These are phyloP conservation scores for Nakazawaea wickerhamii DNA, from an alignment of 805 yeast genomes.

Conservation along the genomic window DNA sequence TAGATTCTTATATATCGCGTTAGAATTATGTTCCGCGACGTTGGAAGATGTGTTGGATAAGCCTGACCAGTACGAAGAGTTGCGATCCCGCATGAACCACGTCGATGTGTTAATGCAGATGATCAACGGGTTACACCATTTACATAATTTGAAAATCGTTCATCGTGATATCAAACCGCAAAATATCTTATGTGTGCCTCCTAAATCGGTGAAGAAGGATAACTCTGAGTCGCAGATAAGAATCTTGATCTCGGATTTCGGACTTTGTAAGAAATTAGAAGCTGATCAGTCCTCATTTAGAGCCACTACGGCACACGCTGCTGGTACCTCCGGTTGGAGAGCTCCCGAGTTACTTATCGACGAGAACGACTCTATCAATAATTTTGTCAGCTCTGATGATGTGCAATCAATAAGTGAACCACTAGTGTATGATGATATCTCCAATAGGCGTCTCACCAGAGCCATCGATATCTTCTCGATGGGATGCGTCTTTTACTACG, in stretches of 20 bases:
- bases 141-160: constrained; percentile 86
- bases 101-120: constrained; percentile 64
- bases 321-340: constrained; percentile 98
- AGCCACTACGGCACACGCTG: constrained; percentile 88
- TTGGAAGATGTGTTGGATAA: constrained; percentile 78
- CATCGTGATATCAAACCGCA: constrained; percentile 96
- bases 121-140: constrained; percentile 77
- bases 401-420: constrained; percentile 22
- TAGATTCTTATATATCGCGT: constrained; percentile 83
- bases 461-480: constrained; percentile 91
- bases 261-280: constrained; percentile 87
- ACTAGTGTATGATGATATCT: constrained; percentile 32
- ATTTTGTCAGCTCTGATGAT: neutral
- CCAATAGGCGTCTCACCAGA: constrained; percentile 65
- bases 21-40: constrained; percentile 86
- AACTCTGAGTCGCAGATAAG: constrained; percentile 43
- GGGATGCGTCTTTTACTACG: constrained; percentile 91
- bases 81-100: constrained; percentile 40
- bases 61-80: constrained; percentile 29
- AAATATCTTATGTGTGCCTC: constrained; percentile 77
- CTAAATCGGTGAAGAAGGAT: constrained; percentile 32
- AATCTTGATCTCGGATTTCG: constrained; percentile 89
- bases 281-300: constrained; percentile 89
- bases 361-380: constrained; percentile 27
- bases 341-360: constrained; percentile 81